Conservation (phyloP, 2,329 filamentous ascomycete species). For the Colletotrichum graminicola region DNA sequence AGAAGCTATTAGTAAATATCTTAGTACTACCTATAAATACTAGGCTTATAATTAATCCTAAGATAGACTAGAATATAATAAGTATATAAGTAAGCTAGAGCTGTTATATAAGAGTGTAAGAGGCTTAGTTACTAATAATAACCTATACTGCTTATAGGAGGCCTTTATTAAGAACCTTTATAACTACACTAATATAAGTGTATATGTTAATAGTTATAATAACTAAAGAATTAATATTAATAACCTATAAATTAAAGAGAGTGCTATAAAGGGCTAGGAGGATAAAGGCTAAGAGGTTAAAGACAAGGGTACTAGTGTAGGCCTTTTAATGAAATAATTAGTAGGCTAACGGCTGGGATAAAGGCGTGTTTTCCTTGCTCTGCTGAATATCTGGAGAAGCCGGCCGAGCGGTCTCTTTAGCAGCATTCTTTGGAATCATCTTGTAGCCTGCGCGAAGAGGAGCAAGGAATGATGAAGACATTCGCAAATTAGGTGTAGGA, state of each 20-base stretch:
- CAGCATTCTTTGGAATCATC: background rate
- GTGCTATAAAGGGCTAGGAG: constrained; percentile 77
- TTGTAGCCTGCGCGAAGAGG: background rate
- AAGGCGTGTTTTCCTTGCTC: too few relatives aligned
- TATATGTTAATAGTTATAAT: constrained; percentile 75
- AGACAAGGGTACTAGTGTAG: constrained; percentile 69
- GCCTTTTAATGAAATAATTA: constrained; percentile 38
- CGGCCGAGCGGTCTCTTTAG: too few relatives aligned
- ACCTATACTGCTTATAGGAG: constrained; percentile 77
- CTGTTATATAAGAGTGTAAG: constrained; percentile 62
- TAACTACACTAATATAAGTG: constrained; percentile 76
- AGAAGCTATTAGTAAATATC: constrained; percentile 70
- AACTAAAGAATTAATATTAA: constrained; percentile 71
- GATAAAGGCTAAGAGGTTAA: constrained; percentile 73
- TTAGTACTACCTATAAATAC: constrained; percentile 67
- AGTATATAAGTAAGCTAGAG: constrained; percentile 73
- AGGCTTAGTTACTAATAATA: constrained; percentile 74
- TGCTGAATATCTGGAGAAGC: background rate
- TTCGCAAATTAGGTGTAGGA: background rate
- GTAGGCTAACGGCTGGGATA: too few relatives aligned
- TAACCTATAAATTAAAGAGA: constrained; percentile 78
- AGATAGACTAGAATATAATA: constrained; percentile 68
- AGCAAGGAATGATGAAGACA: background rate
- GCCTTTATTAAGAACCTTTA: constrained; percentile 79
- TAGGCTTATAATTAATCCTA: constrained; percentile 68